Percentiles rank a stretch among this genome's conserved stretches.
Evolutionary conservation across 2,329 filamentous ascomycete species (phyloP).

Genomic region (Botryotinia narcissicola): DNA sequence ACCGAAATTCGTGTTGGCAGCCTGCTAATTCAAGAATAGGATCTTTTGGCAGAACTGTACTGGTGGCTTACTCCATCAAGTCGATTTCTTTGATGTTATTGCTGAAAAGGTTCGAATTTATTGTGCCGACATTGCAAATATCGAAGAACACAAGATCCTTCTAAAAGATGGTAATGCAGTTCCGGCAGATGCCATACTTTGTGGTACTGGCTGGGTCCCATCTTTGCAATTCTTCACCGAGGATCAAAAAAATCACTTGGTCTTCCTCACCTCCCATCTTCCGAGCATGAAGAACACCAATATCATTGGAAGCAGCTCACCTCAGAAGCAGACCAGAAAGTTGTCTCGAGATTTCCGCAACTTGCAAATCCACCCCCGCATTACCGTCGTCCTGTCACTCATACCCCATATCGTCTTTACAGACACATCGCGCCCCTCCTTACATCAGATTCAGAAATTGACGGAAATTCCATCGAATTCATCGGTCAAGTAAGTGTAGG

Average conservation of each 20-base stretch:
- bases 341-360: not conserved
- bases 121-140: not conserved
- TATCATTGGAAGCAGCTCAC: not conserved
- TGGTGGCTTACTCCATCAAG: constrained; percentile 33
- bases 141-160: not conserved
- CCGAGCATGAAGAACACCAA: too few species aligned
- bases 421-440: not conserved
- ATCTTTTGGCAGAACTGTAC: constrained; percentile 36
- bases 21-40: constrained; percentile 21
- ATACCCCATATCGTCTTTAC: not conserved
- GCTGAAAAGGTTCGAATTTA: constrained; percentile 25
- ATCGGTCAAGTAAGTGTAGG: not conserved
- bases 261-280: not conserved
- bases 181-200: not conserved
- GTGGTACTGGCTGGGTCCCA: not conserved
- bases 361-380: not conserved
- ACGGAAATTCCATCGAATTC: not conserved
- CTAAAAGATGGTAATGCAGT: not conserved
- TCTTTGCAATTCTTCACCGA: not conserved
- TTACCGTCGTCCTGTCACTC: not conserved
- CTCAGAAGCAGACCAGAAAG: not conserved
- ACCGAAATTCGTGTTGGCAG: not conserved
- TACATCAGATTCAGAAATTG: not conserved
- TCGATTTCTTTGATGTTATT: constrained; percentile 33
- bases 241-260: not conserved